These are phyloP conservation scores for Acmispon strigosus DNA, from an alignment of 306 rosid genomes.

Conservation along the genomic window DNA sequence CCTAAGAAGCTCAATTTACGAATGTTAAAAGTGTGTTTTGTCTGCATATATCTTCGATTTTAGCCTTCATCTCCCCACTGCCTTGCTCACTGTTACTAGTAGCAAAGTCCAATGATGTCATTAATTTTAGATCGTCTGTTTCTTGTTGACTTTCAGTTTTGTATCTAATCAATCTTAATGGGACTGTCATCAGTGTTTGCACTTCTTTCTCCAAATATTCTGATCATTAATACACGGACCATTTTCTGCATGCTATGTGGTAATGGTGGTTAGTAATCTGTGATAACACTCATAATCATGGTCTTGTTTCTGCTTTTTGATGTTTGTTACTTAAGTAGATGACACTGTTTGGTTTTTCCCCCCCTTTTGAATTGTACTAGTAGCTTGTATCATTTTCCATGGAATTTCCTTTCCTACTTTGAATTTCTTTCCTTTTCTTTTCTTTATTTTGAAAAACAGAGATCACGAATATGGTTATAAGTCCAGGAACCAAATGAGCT, in stretches of 20 bases:
- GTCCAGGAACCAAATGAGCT: not conserved
- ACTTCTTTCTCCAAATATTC: constrained; percentile 1
- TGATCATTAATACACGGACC: not conserved
- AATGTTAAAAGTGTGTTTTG: not conserved
- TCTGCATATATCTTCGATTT: not conserved
- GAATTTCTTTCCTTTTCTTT: not conserved
- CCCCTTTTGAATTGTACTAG: not conserved
- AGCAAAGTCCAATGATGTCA: not conserved
- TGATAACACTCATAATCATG: not conserved
- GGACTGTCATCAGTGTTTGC: not conserved
- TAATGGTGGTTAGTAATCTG: constrained; percentile 10
- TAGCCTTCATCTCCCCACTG: not conserved
- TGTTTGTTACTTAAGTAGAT: not conserved
- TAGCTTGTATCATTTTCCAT: not conserved
- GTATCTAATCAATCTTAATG: not conserved
- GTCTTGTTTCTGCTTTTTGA: not conserved
- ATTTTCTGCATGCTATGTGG: constrained; percentile 4
- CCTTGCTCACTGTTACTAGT: not conserved
- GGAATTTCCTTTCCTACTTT: not conserved
- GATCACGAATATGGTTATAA: not conserved
- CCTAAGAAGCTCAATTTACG: not conserved
- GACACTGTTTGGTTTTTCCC: not conserved
- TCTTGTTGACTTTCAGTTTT: constrained; percentile 1
- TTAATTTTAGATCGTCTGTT: not conserved
- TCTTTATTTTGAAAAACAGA: not conserved